Conservation (phyloP, 352 stramenopile genomes). For the Globisporangium spinosum region DNA sequence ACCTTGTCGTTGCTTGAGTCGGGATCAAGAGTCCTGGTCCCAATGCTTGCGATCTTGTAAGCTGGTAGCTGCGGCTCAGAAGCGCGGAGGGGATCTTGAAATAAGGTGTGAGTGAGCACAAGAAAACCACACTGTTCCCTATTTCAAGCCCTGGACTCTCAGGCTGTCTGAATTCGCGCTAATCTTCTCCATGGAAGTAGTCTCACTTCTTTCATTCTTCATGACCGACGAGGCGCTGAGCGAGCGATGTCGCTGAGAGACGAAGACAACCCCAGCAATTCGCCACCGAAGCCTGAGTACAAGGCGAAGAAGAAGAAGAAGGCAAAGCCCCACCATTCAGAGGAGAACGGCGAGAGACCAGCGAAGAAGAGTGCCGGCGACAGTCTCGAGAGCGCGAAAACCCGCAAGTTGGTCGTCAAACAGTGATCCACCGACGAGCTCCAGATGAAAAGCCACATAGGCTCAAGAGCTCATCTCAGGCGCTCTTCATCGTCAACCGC, state of each 20-base stretch:
- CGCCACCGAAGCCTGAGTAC: not conserved
- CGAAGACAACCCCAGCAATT: not conserved
- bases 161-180: not conserved
- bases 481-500: not conserved
- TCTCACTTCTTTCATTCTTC: not conserved
- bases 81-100: not conserved
- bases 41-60: not conserved
- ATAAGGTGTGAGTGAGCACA: not conserved
- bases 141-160: not conserved
- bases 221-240: not conserved
- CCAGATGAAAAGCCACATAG: not conserved
- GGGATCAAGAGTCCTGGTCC: not conserved
- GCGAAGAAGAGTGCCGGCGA: not conserved
- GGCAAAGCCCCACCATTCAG: not conserved
- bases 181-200: not conserved
- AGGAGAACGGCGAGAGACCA: not conserved
- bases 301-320: conserved; percentile 10
- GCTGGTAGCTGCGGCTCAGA: not conserved
- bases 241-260: not conserved
- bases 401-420: conserved; percentile 18
- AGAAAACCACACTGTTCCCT: not conserved
- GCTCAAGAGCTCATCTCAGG: not conserved
- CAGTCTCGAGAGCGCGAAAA: not conserved
- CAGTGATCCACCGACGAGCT: conserved; percentile 6
- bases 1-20: not conserved